Evolutionary conservation across 768 basidiomycete genomes (phyloP), one percentile per base, ranked within the genome.

Genomic region (Kwoniella mangroviensis): DNA sequence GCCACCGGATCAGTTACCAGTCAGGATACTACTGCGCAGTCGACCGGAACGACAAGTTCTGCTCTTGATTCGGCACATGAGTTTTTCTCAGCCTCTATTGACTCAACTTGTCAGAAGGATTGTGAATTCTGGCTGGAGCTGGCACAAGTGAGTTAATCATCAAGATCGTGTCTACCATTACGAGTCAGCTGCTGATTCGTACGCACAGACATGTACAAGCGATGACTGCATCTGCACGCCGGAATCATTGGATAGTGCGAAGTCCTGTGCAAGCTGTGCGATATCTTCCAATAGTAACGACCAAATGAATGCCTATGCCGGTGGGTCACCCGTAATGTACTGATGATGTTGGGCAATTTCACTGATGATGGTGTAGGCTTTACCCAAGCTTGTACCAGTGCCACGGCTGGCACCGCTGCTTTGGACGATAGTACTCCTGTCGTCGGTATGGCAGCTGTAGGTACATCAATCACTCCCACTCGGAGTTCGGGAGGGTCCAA

Each of bases 31-130:
- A 2, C 52, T 6, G 53, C 21, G 6, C n/a, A n/a, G n/a, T 49
- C 45, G 19, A 49, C 22, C 21, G 52, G 19, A 42, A 17, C 7
- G 11, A 11, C 11, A 13, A 55, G 53, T 3, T 10, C 34, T 22
- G 63, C 63, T n/a, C 26, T 65, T 13, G 54, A 65, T 43, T 55
- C 53, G 22, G 40, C 63, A 7, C 53, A 55, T 43, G 24, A 53
- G 1, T 65, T 65, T 40, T 65, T 65, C 53, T 17, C 11, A 11
- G 17, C 53, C 3, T n/a, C 63, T 10, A 13, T 56, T 4, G 63
- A 65, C 21, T 28, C 63, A 9, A 55, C 19, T 10, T 55, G 63
- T 26, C n/a, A 55, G 22, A 43, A 41, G 34, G 42, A 65, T 12
- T 65, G 63, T 28, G 53, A 54, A 6, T 49, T 21, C 1, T 65